A percentile compares a stretch with the other conserved stretches of the same genome.
Evolutionary conservation across 257 asterid genomes (phyloP).

Genomic region (Avicennia marina): DNA sequence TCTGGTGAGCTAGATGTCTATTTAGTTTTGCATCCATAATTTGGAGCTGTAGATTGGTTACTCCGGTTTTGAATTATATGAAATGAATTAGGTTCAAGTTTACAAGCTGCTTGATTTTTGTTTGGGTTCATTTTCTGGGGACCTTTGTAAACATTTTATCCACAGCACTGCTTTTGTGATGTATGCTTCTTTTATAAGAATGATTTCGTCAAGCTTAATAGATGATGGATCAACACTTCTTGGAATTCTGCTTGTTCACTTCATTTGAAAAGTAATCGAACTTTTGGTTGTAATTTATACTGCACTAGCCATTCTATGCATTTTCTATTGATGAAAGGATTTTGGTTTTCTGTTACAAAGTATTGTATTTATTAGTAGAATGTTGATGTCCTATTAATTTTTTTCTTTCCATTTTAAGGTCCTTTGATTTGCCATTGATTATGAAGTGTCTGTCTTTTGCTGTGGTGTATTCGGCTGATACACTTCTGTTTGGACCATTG

Average conservation of each 20-base stretch:
- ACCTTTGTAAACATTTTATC: background rate
- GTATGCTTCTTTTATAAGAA: background rate
- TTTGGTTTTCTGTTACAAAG: too few relatives aligned
- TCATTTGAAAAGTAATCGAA: background rate
- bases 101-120: too few relatives aligned
- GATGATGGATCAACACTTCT: background rate
- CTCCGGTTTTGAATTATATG: background rate
- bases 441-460: too few relatives aligned
- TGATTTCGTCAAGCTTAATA: background rate
- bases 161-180: background rate
- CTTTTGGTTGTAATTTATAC: background rate
- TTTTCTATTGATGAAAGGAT: background rate
- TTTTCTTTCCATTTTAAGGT: too few relatives aligned
- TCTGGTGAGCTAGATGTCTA: slow-evolving; percentile 23
- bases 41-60: slow-evolving; percentile 7
- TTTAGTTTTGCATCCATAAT: background rate
- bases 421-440: too few relatives aligned
- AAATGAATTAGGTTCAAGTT: background rate
- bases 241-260: background rate
- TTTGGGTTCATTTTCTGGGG: background rate
- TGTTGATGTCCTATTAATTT: too few relatives aligned
- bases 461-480: too few relatives aligned
- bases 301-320: background rate
- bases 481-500: slow-evolving; percentile 7
- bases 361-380: too few relatives aligned